A percentile compares a stretch with the other conserved stretches of the same genome.
These are phyloP conservation scores for Silene vulgaris DNA, from an alignment of 179 eudicot species.

Conservation along the genomic window DNA sequence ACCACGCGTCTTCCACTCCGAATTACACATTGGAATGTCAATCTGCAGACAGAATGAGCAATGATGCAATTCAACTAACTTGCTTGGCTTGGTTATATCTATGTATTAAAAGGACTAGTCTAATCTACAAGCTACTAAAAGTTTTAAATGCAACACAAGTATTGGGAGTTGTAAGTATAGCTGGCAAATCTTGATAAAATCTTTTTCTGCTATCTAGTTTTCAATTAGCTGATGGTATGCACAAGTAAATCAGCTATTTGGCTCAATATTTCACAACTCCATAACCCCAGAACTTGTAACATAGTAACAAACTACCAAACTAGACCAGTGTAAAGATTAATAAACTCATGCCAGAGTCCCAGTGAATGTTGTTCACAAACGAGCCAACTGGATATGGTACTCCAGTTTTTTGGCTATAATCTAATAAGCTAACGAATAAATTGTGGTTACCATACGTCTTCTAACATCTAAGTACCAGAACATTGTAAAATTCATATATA, in stretches of 20 bases:
- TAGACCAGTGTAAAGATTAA: no score
- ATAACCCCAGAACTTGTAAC: neutral
- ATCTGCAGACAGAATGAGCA: conserved; percentile 41
- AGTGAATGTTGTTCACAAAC: neutral
- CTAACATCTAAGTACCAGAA: neutral
- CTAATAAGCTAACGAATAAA: neutral
- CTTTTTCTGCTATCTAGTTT: neutral
- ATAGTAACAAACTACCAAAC: no score
- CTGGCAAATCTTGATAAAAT: neutral
- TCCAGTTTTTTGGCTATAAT: neutral
- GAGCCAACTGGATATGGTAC: neutral
- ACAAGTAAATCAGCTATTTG: neutral
- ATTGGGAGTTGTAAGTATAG: neutral
- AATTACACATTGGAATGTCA: conserved; percentile 70
- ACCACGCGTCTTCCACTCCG: conserved; percentile 78
- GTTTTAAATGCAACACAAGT: neutral
- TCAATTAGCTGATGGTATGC: neutral
- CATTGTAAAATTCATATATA: neutral
- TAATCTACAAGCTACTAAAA: neutral
- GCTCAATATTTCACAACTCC: neutral
- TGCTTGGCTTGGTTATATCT: neutral
- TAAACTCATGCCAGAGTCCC: neutral
- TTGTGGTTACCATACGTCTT: neutral
- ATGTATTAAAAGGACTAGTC: neutral
- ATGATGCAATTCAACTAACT: conserved; percentile 1